Base-by-base conservation (phyloP, 2,329 filamentous ascomycete species). In the Cladorrhinum sp. region DNA sequence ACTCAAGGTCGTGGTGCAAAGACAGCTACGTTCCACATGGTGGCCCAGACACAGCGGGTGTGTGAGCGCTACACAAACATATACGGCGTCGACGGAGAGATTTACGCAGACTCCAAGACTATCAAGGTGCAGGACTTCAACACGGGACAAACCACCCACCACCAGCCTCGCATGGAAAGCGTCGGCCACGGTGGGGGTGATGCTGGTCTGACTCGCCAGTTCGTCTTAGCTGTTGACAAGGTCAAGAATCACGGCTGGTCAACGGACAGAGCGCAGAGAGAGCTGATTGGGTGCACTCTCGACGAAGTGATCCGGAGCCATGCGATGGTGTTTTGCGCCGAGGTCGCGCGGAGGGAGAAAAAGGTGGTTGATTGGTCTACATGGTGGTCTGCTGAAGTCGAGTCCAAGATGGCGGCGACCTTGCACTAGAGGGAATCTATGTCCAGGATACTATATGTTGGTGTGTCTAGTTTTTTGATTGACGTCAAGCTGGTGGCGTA, bases 11-110 rank as follows among this genome's bases (percentile, higher is more conserved):
- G 86, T 23, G 85, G 85, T 1, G 85, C 91, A 49, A 98, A 98
- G 77, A 92, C 89, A 16, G 93, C 93, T 0, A 87, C 87, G 1
- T 90, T 98, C 72, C 93, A 98, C 75, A 97, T 98, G 93, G 88
- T 93, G 2, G 92, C 93, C 1, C 91, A 93, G 63, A 96, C 93
- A 0, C 87, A 91, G 70, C 88, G 89, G 71, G 89, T 96, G 66
- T 98, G 93, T 73, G 85, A 96, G 66, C 86, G 95, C 2, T 88
- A 92, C 61, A 92, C 91, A 0, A 80, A 91, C 62, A 85, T 97
- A 51, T 96, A 97, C 75, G 95, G 95, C 53, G 90, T 90, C 0
- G 79, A 85, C 55, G 95, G 93, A 49, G 93, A 98, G 75, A 85
- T 98, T 25, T 85, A 86, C 67, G 95, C 96, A 65, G 92, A 98